Evolutionary conservation across 129 eudicot genomes (phyloP), one percentile per base, ranked within the genome.

Genomic region (Cynara cardunculus): DNA sequence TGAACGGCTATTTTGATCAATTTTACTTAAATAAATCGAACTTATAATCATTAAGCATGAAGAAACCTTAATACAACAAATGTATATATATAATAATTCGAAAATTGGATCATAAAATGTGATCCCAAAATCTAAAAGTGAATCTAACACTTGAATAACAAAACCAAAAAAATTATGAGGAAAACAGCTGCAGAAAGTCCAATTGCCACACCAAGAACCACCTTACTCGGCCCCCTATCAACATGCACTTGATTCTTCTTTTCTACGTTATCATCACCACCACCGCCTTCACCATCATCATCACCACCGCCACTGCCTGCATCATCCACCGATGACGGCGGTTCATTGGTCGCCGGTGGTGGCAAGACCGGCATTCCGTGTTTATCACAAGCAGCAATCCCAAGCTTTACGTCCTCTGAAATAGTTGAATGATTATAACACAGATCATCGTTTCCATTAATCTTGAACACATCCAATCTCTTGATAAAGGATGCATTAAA

Each of bases 131-230:
- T 56, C 27, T 9, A 24, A 31, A 80, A 18, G 13, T 37, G 65
- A 72, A 27, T 26, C 69, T 59, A 83, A 62, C 96, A 90, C 82
- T 86, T 89, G 65, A 94, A 92, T 25, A 90, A 67, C 69, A 92
- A 84, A 74, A 92, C 88, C 72, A 89, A 86, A 89, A 95, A 92
- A 78, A 95, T 80, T 31, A 94, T 80, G n/a, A 94, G 89, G 56
- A 94, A 92, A 18, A 95, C 91, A 71, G 90, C 85, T 9, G 97
- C 88, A 12, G 99, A 90, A 77, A 94, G 92, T 44, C 90, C 99
- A 89, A 95, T 89, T 30, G 99, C 92, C 71, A 92, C 89, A 41
- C 99, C 99, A 88, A 95, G 97, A 80, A 91, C 87, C 79, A 95
- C 88, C 93, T 90, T 95, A 75, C 87, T 95, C 72, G 99, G 94